Percentiles rank a stretch among this genome's conserved stretches.
phyloP scores from a whole-genome alignment of 495 filamentous ascomycete species.

The Amorphotheca resinae region DNA sequence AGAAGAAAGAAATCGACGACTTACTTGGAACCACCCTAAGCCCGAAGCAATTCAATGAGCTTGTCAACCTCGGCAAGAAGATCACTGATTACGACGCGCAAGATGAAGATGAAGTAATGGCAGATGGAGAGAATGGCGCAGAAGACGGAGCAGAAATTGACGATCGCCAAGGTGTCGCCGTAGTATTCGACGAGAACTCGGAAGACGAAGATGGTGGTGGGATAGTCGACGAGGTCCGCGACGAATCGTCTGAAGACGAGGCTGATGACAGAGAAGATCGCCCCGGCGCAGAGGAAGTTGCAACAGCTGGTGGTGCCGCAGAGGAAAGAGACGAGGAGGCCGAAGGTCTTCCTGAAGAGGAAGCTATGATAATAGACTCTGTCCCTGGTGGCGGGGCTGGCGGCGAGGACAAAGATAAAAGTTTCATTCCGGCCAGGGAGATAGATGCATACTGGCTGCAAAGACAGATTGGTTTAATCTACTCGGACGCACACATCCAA shows the following conservation, averaged over 20 bases:
- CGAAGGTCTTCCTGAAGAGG: conserved; percentile 36
- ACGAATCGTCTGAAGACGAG: conserved; percentile 69
- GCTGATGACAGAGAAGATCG: conserved; percentile 35
- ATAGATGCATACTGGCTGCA: conserved; percentile 98
- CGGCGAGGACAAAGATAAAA: conserved; percentile 38
- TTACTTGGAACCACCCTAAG: conserved; percentile 69
- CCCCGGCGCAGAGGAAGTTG: conserved; percentile 36
- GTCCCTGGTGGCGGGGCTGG: conserved; percentile 20
- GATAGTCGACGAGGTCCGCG: conserved; percentile 66
- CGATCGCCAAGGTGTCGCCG: conserved; percentile 89
- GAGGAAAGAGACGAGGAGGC: conserved; percentile 41
- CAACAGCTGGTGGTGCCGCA: conserved; percentile 38
- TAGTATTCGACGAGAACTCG: conserved; percentile 88
- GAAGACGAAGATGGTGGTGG: conserved; percentile 76
- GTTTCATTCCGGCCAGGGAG: conserved; percentile 62
- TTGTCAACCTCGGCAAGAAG: conserved; percentile 95
- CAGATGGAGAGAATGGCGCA: conserved; percentile 46
- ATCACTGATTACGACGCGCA: conserved; percentile 98
- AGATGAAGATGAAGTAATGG: conserved; percentile 90
- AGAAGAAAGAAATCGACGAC: conserved; percentile 95
- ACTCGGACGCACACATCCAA: conserved; percentile 79
- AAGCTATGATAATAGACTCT: conserved; percentile 76
- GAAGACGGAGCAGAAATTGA: conserved; percentile 55
- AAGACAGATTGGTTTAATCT: conserved; percentile 75
- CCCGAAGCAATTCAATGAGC: conserved; percentile 90